Base-by-base conservation (phyloP, 2,329 filamentous ascomycete genomes). In the Penicillium sp. region DNA sequence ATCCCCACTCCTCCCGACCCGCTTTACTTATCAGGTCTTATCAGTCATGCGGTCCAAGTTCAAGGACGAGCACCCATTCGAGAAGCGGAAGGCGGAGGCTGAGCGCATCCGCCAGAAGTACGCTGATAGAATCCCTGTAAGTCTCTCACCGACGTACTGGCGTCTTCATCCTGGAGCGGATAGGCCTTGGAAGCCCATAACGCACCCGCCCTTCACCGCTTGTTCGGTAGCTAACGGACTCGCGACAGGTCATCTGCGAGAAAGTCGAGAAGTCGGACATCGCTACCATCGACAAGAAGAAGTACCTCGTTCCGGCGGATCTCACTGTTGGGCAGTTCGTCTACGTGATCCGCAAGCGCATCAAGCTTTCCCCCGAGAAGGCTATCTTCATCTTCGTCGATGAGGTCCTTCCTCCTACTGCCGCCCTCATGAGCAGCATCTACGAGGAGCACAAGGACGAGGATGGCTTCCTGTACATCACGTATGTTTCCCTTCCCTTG, bases 351-450 rank as follows among this genome's bases (percentile, higher is more conserved):
- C 91, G 94, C 75, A 99, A 99, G 85, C 89, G 94, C 71, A 99
- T 99, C 80, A 99, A 99, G 90, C 84, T 99, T 64, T 96, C 91
- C 49, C 94, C 94, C 28, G 94, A 99, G 81, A 99, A 99, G 84
- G 94, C 94, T 73, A 99, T 99, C 80, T 99, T 99, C 83, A 97
- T 99, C 83, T 99, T 97, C 78, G 94, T 99, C 70, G 92, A 97
- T 74, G 94, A 97, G 79, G 92, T 96, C 46, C 83, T 99, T 50
- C 94, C 94, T 46, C 94, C 94, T 2, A 97, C 94, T 8, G 94
- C 94, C 54, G 94, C 94, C 53, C 85, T 99, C 48, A 99, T 99
- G 94, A 96, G 91, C 81, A 95, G 89, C 75, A 97, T 99, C 78
- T 99, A 99, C 75, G 94, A 99, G 76, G 92, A 97, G 77, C 94